Evolutionary conservation across 495 filamentous ascomycete species (phyloP).

Genomic region (Bombardia bombarda): DNA sequence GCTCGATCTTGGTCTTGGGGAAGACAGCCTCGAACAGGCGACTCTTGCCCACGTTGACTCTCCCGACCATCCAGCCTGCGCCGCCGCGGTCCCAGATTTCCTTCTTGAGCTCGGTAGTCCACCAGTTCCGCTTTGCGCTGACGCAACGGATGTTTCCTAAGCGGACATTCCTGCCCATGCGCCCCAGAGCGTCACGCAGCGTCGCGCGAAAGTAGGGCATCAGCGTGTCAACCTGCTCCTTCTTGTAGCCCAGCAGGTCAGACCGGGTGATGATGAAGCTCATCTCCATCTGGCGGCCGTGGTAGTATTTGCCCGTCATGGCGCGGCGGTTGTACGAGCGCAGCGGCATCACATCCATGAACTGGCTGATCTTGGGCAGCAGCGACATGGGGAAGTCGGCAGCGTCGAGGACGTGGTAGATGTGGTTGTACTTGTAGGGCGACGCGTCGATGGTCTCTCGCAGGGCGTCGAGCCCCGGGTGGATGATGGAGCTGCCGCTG

Average conservation of each 20-base stretch:
- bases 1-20: constrained; percentile 64
- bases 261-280: constrained; percentile 86
- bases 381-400: constrained; percentile 95
- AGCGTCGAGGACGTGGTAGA: constrained; percentile 97
- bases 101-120: constrained; percentile 79
- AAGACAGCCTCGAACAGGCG: constrained; percentile 78
- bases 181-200: constrained; percentile 63
- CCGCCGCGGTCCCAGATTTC: constrained; percentile 72
- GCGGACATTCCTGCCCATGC: constrained; percentile 51
- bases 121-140: constrained; percentile 76
- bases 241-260: constrained; percentile 73
- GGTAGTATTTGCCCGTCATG: constrained; percentile 49
- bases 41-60: constrained; percentile 95
- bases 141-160: constrained; percentile 80
- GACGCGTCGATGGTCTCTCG: constrained; percentile 76
- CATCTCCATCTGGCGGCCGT: constrained; percentile 57
- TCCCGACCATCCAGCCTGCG: constrained; percentile 96
- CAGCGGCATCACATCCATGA: constrained; percentile 55
- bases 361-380: constrained; percentile 47
- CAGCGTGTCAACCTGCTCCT: constrained; percentile 70
- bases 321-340: constrained; percentile 71
- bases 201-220: constrained; percentile 73
- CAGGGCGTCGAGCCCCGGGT: constrained; percentile 72
- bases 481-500: constrained; percentile 56
- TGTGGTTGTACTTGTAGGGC: constrained; percentile 77